Percentiles rank a stretch among this genome's conserved stretches.
These are phyloP conservation scores for Pseudocercospora cruenta DNA, from an alignment of 2,329 filamentous ascomycete genomes.

Conservation along the genomic window DNA sequence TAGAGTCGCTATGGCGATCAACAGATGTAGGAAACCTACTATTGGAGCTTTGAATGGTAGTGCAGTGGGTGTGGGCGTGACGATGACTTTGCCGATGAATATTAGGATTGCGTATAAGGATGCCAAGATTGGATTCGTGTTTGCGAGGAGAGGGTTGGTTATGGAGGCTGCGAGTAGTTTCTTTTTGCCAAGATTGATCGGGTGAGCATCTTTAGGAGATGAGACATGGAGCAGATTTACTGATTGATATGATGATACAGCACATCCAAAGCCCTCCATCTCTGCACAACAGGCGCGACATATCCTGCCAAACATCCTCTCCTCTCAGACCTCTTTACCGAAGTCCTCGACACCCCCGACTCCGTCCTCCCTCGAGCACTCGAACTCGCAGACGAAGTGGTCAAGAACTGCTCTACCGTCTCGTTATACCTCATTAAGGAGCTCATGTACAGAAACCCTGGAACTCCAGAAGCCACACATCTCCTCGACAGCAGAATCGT, in stretches of 20 bases:
- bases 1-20: slow-evolving; percentile 56
- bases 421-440: slow-evolving; percentile 70
- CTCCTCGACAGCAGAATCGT: slow-evolving; percentile 69
- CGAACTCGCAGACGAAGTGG: slow-evolving; percentile 68
- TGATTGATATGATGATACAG: slow-evolving; percentile 22
- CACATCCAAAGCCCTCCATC: slow-evolving; percentile 63
- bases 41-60: slow-evolving; percentile 61
- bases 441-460: slow-evolving; percentile 65
- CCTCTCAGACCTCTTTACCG: slow-evolving; percentile 66
- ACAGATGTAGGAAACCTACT: slow-evolving; percentile 60
- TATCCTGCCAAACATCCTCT: slow-evolving; percentile 54
- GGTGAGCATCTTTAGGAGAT: slow-evolving; percentile 43
- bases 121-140: slow-evolving; percentile 75
- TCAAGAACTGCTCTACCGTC: slow-evolving; percentile 66
- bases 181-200: slow-evolving; percentile 72
- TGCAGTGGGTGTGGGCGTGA: slow-evolving; percentile 62
- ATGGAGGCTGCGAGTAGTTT: slow-evolving; percentile 74
- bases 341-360: slow-evolving; percentile 61
- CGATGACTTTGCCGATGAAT: slow-evolving; percentile 61
- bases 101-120: slow-evolving; percentile 58
- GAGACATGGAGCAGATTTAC: neutral
- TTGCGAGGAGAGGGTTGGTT: slow-evolving; percentile 68
- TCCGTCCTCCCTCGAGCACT: slow-evolving; percentile 68
- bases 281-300: slow-evolving; percentile 68
- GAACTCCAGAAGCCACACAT: slow-evolving; percentile 69